Base-by-base conservation (phyloP, 495 filamentous ascomycete genomes). In the Lophium mytilinum region DNA sequence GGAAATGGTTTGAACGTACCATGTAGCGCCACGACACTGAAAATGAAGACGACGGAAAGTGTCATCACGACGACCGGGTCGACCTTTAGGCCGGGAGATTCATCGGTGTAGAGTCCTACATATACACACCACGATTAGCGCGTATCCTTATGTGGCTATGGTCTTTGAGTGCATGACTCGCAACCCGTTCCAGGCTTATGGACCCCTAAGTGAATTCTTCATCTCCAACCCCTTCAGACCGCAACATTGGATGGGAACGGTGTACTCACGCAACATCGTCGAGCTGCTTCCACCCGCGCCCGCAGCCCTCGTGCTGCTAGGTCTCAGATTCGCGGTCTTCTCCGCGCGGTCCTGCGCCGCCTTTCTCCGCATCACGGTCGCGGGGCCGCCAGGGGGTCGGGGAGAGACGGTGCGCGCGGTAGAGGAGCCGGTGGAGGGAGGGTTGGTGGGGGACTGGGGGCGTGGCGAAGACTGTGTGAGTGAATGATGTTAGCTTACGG, bases 31-130 rank as follows among this genome's bases (percentile, higher is more conserved):
- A 98, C 93, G 69, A 98, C 93, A 65, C 88, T 93, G 77, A 97
- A 95, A 72, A 98, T 98, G 75, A 98, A 98, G 42, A 92, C 93
- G 60, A 98, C 79, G 60, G 85, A 90, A 61, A 98, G 80, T 58
- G 95, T 91, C 68, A 98, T 77, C 45, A 98, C 93, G 50, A 98
- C 90, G 37, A 98, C 91, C 17, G 93, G 93, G 69, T 98, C 93
- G 56, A 98, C 93, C 72, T 95, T 92, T 61, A 98, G 75, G 57
- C 93, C 93, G 55, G 94, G 92, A 60, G 84, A 89, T 79, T 98
- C 93, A 68, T 98, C 93, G 39, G 93, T 98, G 81, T 98, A 98
- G n/a, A 98, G 86, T 73, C 77, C 83, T 87, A 60, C 77, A 84
- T 87, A 60, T 58, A 47, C 15, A 12, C 40, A 35, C n/a, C 49